Evolutionary conservation across 257 asterid genomes (phyloP), one percentile per base, ranked within the genome.

Genomic region (Capsicum chinense): DNA sequence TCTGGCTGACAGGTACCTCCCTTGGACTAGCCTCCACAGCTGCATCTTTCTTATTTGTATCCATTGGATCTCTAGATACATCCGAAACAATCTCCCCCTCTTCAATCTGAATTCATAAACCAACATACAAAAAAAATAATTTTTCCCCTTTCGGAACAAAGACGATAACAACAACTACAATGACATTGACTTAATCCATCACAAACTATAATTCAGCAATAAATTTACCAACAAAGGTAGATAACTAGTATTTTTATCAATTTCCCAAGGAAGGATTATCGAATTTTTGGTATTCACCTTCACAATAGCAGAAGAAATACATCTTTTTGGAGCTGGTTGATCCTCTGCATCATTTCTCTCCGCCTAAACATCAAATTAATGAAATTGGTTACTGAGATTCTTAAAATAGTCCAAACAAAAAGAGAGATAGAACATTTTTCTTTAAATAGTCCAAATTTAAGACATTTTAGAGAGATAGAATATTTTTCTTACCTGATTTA

Each of bases 261-360:
- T 26, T 26, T 26, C 33, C 33, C 33, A 26, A 59, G 42, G 6
- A 12, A 52, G 26, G 0, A 39, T 12, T 57, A 14, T 9, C 8
- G 52, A 48, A 83, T 2, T n/a, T 68, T 10, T 5, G 37, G 56
- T 9, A 73, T 82, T 33, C 81, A 97, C 99, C 97, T 93, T 97
- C 84, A 97, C 94, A 83, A 97, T 98, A 86, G 99, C 96, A 8
- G 99, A 97, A 79, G 98, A 93, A 73, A 97, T 93, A 67, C 98
- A 89, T 89, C 93, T 91, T 87, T 95, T 97, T 0, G 98, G 91
- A 19, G 95, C 92, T 42, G 98, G 97, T 86, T 92, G 98, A 88
- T 94, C 99, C 86, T 92, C 98, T 2, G 89, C 80, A 10, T 88
- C 98, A 83, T 85, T 92, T 89, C 98, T 92, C 86, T 94, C 99